Conservation (phyloP, 1,284 basidiomycete species). For the Entoloma clypeatum region DNA sequence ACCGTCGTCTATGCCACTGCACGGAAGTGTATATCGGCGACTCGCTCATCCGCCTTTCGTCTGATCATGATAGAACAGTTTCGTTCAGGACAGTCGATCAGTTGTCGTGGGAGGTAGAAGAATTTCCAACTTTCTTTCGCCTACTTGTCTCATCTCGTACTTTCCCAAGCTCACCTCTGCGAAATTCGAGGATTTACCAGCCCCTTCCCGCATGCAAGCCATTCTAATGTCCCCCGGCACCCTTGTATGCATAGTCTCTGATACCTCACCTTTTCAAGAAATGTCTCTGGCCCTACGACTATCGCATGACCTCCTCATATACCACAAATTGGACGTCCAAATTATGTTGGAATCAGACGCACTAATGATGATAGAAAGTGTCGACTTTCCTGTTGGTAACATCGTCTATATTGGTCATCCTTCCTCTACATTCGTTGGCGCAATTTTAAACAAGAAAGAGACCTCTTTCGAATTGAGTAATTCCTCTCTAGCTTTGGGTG, state of each 20-base stretch:
- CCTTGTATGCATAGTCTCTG: slow-evolving; percentile 53
- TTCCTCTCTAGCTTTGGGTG: slow-evolving; percentile 23
- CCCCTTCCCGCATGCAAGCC: slow-evolving; percentile 56
- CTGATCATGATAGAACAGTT: slow-evolving; percentile 5
- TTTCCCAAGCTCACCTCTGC: not conserved
- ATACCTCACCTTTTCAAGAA: slow-evolving; percentile 28
- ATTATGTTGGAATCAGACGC: slow-evolving; percentile 50
- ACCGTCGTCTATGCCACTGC: slow-evolving; percentile 13
- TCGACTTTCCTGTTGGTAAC: slow-evolving; percentile 43
- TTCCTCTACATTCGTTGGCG: slow-evolving; percentile 25
- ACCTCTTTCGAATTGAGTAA: slow-evolving; percentile 31
- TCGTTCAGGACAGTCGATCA: slow-evolving; percentile 1
- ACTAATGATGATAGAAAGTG: slow-evolving; percentile 19
- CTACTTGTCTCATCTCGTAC: not conserved
- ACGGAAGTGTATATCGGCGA: slow-evolving; percentile 22
- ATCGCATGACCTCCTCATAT: slow-evolving; percentile 63
- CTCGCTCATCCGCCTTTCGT: slow-evolving; percentile 13
- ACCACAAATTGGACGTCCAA: slow-evolving; percentile 65
- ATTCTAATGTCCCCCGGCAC: slow-evolving; percentile 54
- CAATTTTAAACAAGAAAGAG: slow-evolving; percentile 23
- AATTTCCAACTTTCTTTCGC: not conserved
- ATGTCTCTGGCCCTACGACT: slow-evolving; percentile 57
- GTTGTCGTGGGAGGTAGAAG: slow-evolving; percentile 12
- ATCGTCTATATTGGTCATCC: slow-evolving; percentile 52
- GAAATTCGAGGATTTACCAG: slow-evolving; percentile 20